Conservation (phyloP, 2,329 filamentous ascomycete genomes). For the Calonectria crousiana region DNA sequence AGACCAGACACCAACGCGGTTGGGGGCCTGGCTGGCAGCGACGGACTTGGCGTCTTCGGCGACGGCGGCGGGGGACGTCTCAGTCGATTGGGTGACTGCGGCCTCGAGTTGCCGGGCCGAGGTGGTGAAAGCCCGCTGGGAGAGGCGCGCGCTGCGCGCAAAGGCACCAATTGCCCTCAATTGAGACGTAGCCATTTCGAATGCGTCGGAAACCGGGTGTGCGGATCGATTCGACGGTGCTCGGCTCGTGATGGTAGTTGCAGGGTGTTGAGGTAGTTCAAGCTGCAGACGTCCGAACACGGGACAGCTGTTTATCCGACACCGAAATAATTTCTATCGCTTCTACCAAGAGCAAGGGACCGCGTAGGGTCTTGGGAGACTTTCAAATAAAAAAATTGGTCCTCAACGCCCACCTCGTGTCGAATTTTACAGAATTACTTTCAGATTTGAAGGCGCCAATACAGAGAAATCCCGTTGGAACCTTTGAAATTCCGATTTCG, state of each 20-base stretch:
- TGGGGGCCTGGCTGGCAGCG: conserved; percentile 83
- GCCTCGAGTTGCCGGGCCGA: conserved; percentile 62
- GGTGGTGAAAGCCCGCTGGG: conserved; percentile 61
- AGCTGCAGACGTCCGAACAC: conserved; percentile 30
- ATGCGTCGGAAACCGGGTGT: conserved; percentile 42
- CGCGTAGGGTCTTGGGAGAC: not conserved
- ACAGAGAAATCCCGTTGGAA: not conserved
- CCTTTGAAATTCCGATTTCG: not conserved
- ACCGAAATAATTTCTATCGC: conserved; percentile 39
- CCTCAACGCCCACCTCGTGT: not conserved
- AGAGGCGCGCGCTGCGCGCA: conserved; percentile 57
- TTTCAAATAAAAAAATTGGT: not conserved
- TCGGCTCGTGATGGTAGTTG: conserved; percentile 36
- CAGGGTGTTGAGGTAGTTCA: conserved; percentile 40
- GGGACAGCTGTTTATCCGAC: conserved; percentile 40
- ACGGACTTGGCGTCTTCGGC: conserved; percentile 57
- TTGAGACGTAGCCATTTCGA: conserved; percentile 58
- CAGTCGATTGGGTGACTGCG: conserved; percentile 54
- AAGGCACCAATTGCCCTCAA: conserved; percentile 59
- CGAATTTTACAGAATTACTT: not conserved
- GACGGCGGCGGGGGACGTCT: conserved; percentile 58
- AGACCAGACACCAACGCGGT: conserved; percentile 85
- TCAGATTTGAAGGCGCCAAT: not conserved
- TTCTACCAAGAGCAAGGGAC: not conserved
- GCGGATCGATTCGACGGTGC: conserved; percentile 40